A percentile compares a stretch with the other conserved stretches of the same genome.
These are phyloP conservation scores for Globisporangium abappressorium DNA, from an alignment of 352 stramenopile species.

Conservation along the genomic window DNA sequence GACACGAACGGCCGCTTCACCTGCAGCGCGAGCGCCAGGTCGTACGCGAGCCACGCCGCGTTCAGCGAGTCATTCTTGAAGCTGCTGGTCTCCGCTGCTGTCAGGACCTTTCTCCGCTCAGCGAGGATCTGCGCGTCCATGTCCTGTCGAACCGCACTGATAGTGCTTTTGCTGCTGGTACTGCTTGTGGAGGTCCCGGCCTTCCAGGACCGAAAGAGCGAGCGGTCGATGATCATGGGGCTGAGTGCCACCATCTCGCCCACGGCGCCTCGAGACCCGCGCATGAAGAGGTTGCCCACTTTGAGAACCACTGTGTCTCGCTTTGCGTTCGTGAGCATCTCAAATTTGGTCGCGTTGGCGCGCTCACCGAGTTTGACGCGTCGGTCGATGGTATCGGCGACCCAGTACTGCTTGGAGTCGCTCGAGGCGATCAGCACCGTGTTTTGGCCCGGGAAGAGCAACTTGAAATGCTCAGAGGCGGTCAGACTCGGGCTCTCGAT, in stretches of 20 bases:
- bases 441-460: slow-evolving; percentile 1
- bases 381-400: neutral
- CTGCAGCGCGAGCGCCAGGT: neutral
- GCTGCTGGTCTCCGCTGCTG: neutral
- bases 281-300: neutral
- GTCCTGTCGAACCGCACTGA: neutral
- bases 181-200: neutral
- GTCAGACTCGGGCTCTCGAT: slow-evolving; percentile 2
- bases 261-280: neutral
- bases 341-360: neutral
- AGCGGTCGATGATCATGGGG: slow-evolving; percentile 2
- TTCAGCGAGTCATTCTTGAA: slow-evolving; percentile 5
- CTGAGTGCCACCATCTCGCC: neutral
- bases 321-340: slow-evolving; percentile 2
- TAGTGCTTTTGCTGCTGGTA: neutral
- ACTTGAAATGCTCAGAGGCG: neutral
- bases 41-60: slow-evolving; percentile 2
- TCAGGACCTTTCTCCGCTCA: neutral
- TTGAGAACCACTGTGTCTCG: neutral
- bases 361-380: neutral
- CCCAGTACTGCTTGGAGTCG: slow-evolving; percentile 3
- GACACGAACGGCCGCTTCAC: neutral
- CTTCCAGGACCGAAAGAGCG: neutral
- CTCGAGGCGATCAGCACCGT: slow-evolving; percentile 1
- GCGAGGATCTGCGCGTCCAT: slow-evolving; percentile 1